Conservation (phyloP, 2,329 filamentous ascomycete genomes). For the Neocucurbitaria cava region DNA sequence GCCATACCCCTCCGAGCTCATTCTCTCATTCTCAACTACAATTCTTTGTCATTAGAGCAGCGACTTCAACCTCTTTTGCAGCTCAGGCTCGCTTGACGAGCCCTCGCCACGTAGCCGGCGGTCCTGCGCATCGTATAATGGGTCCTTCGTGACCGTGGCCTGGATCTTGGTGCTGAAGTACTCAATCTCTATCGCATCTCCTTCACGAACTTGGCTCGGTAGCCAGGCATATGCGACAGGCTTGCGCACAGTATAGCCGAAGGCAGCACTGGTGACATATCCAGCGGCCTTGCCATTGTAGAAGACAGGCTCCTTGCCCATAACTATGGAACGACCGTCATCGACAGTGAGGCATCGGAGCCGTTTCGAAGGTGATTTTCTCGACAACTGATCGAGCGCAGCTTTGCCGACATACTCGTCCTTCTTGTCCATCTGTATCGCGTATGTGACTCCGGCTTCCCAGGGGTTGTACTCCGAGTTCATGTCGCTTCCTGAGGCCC, state of each 20-base stretch:
- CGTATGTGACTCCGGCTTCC: constrained; percentile 63
- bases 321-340: constrained; percentile 63
- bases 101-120: constrained; percentile 43
- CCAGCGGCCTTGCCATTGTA: constrained; percentile 56
- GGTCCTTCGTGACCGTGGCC: constrained; percentile 62
- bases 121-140: constrained; percentile 56
- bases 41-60: constrained; percentile 18
- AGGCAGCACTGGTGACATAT: constrained; percentile 68
- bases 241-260: constrained; percentile 65
- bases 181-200: constrained; percentile 63
- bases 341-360: constrained; percentile 62
- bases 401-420: constrained; percentile 60
- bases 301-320: constrained; percentile 70
- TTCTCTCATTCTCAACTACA: constrained; percentile 15
- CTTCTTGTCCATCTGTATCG: constrained; percentile 57
- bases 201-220: constrained; percentile 56
- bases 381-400: constrained; percentile 55
- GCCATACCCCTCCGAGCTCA: constrained; percentile 14
- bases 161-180: constrained; percentile 64
- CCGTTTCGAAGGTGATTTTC: constrained; percentile 42
- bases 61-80: constrained; percentile 31
- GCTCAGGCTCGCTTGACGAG: constrained; percentile 19
- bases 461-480: constrained; percentile 67
- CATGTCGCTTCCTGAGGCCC: constrained; percentile 65
- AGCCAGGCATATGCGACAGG: constrained; percentile 68